A percentile compares a stretch with the other conserved stretches of the same genome.
phyloP scores from a whole-genome alignment of 257 asterid genomes.

The Fraxinus anomala region DNA sequence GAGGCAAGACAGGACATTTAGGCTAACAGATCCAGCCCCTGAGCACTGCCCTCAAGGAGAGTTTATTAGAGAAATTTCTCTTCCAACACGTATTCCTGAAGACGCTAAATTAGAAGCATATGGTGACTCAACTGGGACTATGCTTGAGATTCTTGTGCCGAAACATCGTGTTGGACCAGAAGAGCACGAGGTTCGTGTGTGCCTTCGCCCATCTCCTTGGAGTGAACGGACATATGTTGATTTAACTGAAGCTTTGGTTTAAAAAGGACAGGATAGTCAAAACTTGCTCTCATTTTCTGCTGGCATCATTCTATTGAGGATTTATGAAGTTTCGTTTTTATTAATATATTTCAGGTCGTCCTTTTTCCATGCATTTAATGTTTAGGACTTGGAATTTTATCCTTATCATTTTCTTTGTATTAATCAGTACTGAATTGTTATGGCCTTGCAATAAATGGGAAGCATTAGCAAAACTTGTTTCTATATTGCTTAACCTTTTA shows the following conservation, averaged over 20 bases:
- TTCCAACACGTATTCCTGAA: conserved; percentile 50
- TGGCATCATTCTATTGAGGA: neutral
- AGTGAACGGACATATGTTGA: conserved; percentile 41
- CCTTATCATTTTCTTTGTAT: neutral
- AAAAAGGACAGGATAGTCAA: conserved; percentile 26
- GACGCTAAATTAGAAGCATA: conserved; percentile 54
- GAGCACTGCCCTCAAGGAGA: conserved; percentile 58
- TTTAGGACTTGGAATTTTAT: neutral
- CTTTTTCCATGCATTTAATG: neutral
- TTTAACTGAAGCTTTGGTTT: conserved; percentile 40
- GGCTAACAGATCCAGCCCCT: conserved; percentile 49
- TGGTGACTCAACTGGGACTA: conserved; percentile 47
- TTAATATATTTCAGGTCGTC: neutral
- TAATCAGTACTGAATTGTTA: neutral
- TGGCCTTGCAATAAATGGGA: neutral
- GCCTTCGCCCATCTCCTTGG: conserved; percentile 58
- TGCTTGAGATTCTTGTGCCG: conserved; percentile 54
- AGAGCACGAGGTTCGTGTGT: conserved; percentile 51
- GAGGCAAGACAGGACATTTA: conserved; percentile 47
- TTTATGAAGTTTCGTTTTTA: neutral
- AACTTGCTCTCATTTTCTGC: neutral
- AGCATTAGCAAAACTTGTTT: neutral
- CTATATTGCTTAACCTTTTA: neutral
- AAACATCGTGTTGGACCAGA: conserved; percentile 54
- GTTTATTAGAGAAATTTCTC: conserved; percentile 47